Evolutionary conservation across 192 early-diverging fungal species (phyloP), one percentile per base, ranked within the genome.

Genomic region (Coemansia sp.): DNA sequence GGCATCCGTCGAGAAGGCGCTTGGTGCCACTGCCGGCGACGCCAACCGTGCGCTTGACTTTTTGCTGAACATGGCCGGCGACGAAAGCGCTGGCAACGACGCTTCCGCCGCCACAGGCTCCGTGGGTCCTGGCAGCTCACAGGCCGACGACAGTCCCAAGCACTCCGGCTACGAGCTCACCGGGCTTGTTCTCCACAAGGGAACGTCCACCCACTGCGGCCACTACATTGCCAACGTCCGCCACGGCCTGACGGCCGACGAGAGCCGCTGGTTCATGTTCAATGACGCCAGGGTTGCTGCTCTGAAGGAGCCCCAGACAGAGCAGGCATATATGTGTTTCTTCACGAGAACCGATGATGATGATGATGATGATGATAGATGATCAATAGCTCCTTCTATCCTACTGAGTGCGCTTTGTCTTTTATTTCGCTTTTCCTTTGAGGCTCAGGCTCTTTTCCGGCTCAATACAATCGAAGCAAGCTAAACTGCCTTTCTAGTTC

Each of bases 271-370:
- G 98, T 87, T 91, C 61, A 78, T 99, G 63, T 97, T 91, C 83
- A 99, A 99, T 81, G 98, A 99, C 80, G 87, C 95, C 68, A 96
- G 93, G 81, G 98, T 98, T 8, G 98, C 91, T 7, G 81, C 74
- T 40, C 88, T 91, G 46, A 79, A 87, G 9, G 72, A 80, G 25
- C 87, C 90, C 0, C 86, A 90, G 67, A 67, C 86, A 11, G 88
- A 82, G 22, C 88, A 89, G 56, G 88, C 87, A 9, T 93, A 93
- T 59, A 79, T 90, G 51, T 92, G 90, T 67, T 85, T 94, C 57
- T 89, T 93, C 48, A 84, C 80, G 8, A 65, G 79, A 41, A 53
- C 14, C 17, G 79, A 81, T 50, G 59, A 53, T 6, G 6, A n/a
- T n/a, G 16, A 14, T n/a, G 79, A 81, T 50, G 59, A 53, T 6